Evolutionary conservation across 108 stramenopile genomes (phyloP), one percentile per base, ranked within the genome.

Genomic region (Fragilaria crotonensis): DNA sequence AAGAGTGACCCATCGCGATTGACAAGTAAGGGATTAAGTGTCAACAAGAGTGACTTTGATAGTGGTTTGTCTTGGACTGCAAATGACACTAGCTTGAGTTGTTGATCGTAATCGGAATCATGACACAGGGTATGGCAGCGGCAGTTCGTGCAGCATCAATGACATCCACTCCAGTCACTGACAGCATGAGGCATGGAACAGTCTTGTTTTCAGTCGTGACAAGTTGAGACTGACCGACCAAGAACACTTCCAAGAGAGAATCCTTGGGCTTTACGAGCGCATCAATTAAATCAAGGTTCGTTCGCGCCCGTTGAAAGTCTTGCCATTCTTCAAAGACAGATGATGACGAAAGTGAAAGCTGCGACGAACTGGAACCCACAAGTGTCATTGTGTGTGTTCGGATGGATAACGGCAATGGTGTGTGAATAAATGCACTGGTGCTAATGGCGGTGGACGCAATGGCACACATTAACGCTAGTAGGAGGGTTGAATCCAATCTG

Each of bases 1-100:
- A 79, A 92, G 5, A 92, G 66, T 1, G 69, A 80, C 14, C 56
- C 52, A 48, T 88, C 90, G 7, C 90, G 76, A 73, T 85, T 87
- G 25, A 88, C 57, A 45, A 88, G 57, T 0, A 78, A 50, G 0
- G 78, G 54, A 65, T 85, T 85, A 17, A 78, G 57, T 5, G 62
- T 21, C 30, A 87, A 64, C 11, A 83, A 55, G n/a, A 68, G 45
- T 0, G 79, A 63, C 63, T 82, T 82, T 46, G 80, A 81, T 2
- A 89, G 33, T 22, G 73, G 79, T 41, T 44, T 36, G 3, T 25
- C 26, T 20, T 71, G 52, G 36, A 64, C 67, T 4, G 80, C 71
- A 48, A 67, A 73, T 2, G 76, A 70, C 3, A 87, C 46, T 17
- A 84, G 57, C 29, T 74, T 73, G 27, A 77, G 29, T 41, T 67